These are phyloP conservation scores for Starmerella apicola DNA, from an alignment of 805 yeast genomes.

Conservation along the genomic window DNA sequence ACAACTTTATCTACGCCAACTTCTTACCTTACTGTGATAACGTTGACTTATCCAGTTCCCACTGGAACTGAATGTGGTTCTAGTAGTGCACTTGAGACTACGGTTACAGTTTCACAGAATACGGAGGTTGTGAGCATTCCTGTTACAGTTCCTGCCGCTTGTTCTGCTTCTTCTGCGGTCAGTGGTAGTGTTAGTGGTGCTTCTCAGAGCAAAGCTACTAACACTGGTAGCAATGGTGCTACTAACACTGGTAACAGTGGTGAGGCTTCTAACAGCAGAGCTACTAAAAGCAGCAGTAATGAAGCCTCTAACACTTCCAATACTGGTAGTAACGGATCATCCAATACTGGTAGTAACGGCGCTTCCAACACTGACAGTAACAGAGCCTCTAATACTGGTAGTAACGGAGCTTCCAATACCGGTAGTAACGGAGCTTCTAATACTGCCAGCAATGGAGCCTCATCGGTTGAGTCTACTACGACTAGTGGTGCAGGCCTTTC, in stretches of 20 bases:
- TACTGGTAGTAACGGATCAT: background rate
- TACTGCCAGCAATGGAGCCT: background rate
- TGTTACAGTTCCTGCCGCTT: no score
- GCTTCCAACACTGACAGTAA: background rate
- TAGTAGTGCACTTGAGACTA: background rate
- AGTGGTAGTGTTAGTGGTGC: no score
- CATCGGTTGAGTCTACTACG: background rate
- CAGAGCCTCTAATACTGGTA: background rate
- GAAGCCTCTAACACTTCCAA: background rate
- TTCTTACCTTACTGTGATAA: constrained; percentile 13
- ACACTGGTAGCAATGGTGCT: background rate
- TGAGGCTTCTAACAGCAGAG: background rate
- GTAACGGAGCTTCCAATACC: background rate
- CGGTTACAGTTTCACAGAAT: background rate
- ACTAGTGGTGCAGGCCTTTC: background rate
- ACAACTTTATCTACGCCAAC: no score
- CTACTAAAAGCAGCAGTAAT: background rate
- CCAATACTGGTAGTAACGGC: no score
- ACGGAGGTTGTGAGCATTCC: background rate
- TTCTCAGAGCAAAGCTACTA: background rate
- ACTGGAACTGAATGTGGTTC: constrained; percentile 1
- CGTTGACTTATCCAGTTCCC: constrained; percentile 7
- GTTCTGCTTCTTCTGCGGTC: no score
- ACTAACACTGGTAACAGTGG: background rate
- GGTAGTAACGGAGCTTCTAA: background rate